Conservation (phyloP, 495 filamentous ascomycete species). For the Annulohypoxylon stygium region DNA sequence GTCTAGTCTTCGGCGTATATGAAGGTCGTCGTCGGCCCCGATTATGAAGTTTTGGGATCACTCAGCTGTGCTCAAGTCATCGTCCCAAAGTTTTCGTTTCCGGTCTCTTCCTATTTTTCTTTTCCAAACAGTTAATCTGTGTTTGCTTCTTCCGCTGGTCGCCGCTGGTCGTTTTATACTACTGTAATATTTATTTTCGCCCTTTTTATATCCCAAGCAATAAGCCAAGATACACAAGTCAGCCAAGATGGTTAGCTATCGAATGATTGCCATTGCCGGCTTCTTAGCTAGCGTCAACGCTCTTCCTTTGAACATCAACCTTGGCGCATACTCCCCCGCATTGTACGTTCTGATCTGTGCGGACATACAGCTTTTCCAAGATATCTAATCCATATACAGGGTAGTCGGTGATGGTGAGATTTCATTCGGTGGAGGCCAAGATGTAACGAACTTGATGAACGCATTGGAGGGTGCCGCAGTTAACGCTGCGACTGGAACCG, state of each 20-base stretch:
- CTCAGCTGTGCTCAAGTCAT: constrained; percentile 57
- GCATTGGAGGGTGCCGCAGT: constrained; percentile 65
- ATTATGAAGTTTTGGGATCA: constrained; percentile 44
- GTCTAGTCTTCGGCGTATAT: constrained; percentile 49
- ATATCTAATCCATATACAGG: constrained; percentile 45
- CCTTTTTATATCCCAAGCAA: constrained; percentile 31
- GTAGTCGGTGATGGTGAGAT: constrained; percentile 74
- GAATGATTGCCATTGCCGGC: constrained; percentile 57
- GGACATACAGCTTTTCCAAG: neutral
- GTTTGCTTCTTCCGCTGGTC: constrained; percentile 56
- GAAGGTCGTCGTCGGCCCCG: constrained; percentile 43
- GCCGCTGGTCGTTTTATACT: constrained; percentile 55
- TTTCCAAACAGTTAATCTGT: constrained; percentile 42
- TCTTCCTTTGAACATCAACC: constrained; percentile 71
- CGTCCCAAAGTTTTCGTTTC: constrained; percentile 46
- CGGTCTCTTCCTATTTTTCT: constrained; percentile 47
- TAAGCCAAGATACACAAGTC: constrained; percentile 26
- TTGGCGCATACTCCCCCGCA: constrained; percentile 70
- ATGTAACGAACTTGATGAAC: constrained; percentile 63
- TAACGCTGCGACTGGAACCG: constrained; percentile 54
- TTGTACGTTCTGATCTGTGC: constrained; percentile 49
- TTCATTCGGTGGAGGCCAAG: constrained; percentile 67
- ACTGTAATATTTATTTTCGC: constrained; percentile 43
- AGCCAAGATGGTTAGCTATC: constrained; percentile 60
- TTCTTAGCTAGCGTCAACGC: constrained; percentile 57